Evolutionary conservation across 2,329 filamentous ascomycete species (phyloP), one percentile per base, ranked within the genome.

Genomic region (Emericellopsis atlantica): DNA sequence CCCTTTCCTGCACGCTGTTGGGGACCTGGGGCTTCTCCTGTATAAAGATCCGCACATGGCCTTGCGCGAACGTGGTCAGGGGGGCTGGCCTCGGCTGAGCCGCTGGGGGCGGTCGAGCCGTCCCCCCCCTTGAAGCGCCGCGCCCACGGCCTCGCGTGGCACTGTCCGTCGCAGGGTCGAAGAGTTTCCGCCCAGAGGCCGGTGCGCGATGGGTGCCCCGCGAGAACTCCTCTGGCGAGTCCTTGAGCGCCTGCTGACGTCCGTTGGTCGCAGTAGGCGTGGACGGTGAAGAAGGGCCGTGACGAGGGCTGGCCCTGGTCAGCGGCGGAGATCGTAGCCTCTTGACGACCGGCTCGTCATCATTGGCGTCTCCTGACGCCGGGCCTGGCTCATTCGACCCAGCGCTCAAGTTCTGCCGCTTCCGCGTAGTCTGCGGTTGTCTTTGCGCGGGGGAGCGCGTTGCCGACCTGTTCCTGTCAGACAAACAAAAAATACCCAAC

Each of bases 161-260:
- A 12, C 26, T 29, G 26, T 29, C 26, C 26, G 26, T 29, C 26
- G 9, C n/a, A 12, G 40, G 40, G 23, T 41, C 24, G 16, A 36
- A 36, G 22, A 41, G 34, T 29, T 36, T 33, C 4, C 40, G 24
- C 12, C 18, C n/a, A 5, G 40, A 22, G 18, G 11, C 4, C 3
- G 22, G 33, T 6, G 21, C n/a, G n/a, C 18, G 40, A 5, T 15
- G 12, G 21, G 14, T 12, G 0, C 47, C 51, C 7, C 54, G 50
- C n/a, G 51, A 50, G 41, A 53, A 51, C 14, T 54, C 52, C 23
- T 41, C 40, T 2, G 31, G 23, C n/a, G 37, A 51, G n/a, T 54
- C 52, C 23, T 40, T 40, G 4, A 32, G 23, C n/a, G 37, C 22
- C 18, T 15, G 23, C 14, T 34, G 40, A 8, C 12, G 15, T 10